phyloP scores from a whole-genome alignment of 73 alveolate species.

The Paramecium caudatum region DNA sequence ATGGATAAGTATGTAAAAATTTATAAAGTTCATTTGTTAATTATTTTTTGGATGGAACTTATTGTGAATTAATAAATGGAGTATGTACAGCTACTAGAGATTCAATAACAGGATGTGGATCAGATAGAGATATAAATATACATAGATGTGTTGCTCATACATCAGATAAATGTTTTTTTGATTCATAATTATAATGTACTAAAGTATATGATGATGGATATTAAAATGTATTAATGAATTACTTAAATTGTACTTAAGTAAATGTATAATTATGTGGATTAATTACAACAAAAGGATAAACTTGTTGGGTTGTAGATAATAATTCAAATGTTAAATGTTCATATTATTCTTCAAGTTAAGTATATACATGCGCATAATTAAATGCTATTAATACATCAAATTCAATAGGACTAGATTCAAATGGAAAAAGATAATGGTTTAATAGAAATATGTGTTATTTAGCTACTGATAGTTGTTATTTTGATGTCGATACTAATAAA shows the following conservation, averaged over 20 bases:
- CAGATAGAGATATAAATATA: not conserved
- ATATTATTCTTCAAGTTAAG: not conserved
- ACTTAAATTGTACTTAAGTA: constrained; percentile 5
- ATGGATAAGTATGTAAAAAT: constrained; percentile 1
- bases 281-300: constrained; percentile 25
- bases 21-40: constrained; percentile 16
- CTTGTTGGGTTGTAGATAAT: constrained; percentile 48
- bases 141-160: constrained; percentile 55
- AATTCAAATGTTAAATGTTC: constrained; percentile 2
- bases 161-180: not conserved
- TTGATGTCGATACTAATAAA: not conserved
- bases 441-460: constrained; percentile 44
- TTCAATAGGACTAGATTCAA: not conserved
- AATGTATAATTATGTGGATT: not conserved
- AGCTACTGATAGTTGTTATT: constrained; percentile 51
- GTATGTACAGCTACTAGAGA: constrained; percentile 5
- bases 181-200: not conserved
- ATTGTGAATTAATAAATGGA: constrained; percentile 13
- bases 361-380: not conserved
- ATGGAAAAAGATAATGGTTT: constrained; percentile 11
- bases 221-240: not conserved
- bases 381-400: not conserved
- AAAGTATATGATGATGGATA: not conserved
- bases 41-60: not conserved
- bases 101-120: constrained; percentile 30